A percentile compares a stretch with the other conserved stretches of the same genome.
These are phyloP conservation scores for Phytophthora pistaciae DNA, from an alignment of 352 stramenopile genomes.

Conservation along the genomic window DNA sequence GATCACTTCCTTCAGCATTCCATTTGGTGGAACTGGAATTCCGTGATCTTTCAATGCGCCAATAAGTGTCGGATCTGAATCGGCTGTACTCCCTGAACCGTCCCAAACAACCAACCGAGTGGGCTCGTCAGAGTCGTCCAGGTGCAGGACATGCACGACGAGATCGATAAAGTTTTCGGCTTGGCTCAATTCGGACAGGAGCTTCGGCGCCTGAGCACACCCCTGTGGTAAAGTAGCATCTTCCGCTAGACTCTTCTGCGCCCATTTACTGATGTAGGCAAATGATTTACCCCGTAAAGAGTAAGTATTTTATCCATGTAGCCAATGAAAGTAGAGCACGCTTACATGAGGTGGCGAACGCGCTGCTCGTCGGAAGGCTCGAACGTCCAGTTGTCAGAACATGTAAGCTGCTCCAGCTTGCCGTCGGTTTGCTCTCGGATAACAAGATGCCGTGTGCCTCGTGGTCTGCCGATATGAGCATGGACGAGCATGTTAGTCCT, in stretches of 20 bases:
- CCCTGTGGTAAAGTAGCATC: conserved; percentile 64
- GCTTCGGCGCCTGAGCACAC: conserved; percentile 48
- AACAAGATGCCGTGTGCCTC: conserved; percentile 66
- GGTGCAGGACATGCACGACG: conserved; percentile 61
- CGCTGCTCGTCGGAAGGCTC: conserved; percentile 60
- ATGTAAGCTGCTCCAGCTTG: conserved; percentile 55
- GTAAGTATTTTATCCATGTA: background rate
- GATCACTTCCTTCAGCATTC: conserved; percentile 68
- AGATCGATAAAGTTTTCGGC: conserved; percentile 68
- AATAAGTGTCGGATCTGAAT: conserved; percentile 23
- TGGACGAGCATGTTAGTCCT: background rate
- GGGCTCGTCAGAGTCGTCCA: conserved; percentile 41
- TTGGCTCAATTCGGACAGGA: conserved; percentile 54
- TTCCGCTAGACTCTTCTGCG: conserved; percentile 37
- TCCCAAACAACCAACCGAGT: conserved; percentile 74
- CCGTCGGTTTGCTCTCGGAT: conserved; percentile 43
- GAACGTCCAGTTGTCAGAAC: conserved; percentile 71
- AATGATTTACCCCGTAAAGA: conserved; percentile 39
- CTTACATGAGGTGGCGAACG: conserved; percentile 49
- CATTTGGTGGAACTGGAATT: conserved; percentile 36
- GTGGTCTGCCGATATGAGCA: conserved; percentile 24
- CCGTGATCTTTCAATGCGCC: conserved; percentile 27
- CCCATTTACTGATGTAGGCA: no score
- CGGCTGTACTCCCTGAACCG: conserved; percentile 49
- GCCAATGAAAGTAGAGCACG: background rate